Base-by-base conservation (phyloP, 768 basidiomycete genomes). In the Hydnomerulius pinastri region DNA sequence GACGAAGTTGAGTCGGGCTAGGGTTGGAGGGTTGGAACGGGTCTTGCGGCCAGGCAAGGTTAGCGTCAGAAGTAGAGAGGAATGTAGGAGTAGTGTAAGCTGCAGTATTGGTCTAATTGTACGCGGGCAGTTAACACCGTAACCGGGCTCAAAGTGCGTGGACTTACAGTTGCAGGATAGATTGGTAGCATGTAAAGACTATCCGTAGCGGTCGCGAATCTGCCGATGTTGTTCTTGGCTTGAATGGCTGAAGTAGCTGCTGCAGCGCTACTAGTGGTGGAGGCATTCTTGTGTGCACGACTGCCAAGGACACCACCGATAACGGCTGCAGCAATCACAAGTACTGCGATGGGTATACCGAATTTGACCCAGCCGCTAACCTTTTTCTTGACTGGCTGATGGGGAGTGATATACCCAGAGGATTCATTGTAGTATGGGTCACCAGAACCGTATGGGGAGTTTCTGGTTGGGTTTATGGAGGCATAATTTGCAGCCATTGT, bases 151-250 rank as follows among this genome's bases (percentile, higher is more conserved):
- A 48, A 39, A 18, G 23, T n/a, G n/a, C 18, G 37, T 28, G 48
- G 20, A 81, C 91, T 73, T 54, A 95, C 94, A 5, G 90, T 90
- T 17, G 90, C 86, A 6, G 93, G 91, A 66, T 95, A 96, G 23
- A 94, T 63, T 1, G 95, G 95, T 48, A 92, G 76, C 73, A 87
- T 78, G 65, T 82, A 96, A 42, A 81, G 76, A 60, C 82, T 82
- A 63, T 94, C 78, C 15, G 94, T 97, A 5, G 83, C 82, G 2
- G 86, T 86, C 24, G 93, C 81, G 62, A 85, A 90, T 33, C 81
- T 65, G 17, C 86, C 89, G 27, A 83, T 51, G n/a, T 74, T 74
- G 33, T 78, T 71, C 69, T 88, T 85, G 20, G 74, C 76, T 54
- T 81, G 81, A 17, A 76, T 77, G 24, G 78, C 82, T 43, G 80